A percentile compares a stretch with the other conserved stretches of the same genome.
Evolutionary conservation across 371 early-diverging fungal genomes (phyloP).

Genomic region (Dichotomocladium elegans): DNA sequence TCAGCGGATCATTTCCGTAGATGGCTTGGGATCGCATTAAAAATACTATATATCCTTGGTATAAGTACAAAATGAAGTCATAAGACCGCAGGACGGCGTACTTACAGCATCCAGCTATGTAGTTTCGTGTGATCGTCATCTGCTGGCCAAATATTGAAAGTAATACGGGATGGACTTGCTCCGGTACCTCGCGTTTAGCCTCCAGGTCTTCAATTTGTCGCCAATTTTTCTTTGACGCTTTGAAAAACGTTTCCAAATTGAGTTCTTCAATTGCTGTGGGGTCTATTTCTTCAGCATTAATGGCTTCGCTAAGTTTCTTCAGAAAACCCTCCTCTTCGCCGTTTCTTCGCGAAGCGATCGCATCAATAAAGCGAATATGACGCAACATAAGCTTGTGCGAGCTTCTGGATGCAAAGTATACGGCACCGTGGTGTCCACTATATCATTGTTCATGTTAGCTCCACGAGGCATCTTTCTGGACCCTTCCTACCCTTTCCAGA

Average conservation of each 20-base stretch:
- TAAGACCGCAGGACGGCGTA: not conserved
- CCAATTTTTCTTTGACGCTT: not conserved
- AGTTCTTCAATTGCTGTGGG: not conserved
- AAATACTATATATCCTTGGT: conserved; percentile 40
- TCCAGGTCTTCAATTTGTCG: not conserved
- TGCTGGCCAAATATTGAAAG: conserved; percentile 61
- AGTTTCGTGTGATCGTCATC: conserved; percentile 50
- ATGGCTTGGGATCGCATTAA: conserved; percentile 58
- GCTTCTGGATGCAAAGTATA: conserved; percentile 6
- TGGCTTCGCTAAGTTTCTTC: not conserved
- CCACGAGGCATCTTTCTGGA: not conserved
- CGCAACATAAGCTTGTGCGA: conserved; percentile 48
- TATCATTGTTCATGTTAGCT: too few relatives aligned
- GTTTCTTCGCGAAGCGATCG: conserved; percentile 1
- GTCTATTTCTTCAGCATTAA: not conserved
- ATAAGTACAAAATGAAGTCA: not conserved
- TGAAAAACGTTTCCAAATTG: not conserved
- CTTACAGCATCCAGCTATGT: conserved; percentile 58
- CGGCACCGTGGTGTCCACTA: conserved; percentile 21
- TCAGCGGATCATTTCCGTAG: conserved; percentile 61
- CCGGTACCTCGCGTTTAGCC: conserved; percentile 5
- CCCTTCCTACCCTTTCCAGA: conserved; percentile 31
- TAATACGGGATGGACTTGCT: conserved; percentile 36
- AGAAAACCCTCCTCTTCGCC: not conserved
- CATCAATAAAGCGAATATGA: conserved; percentile 45